Percentiles rank a stretch among this genome's conserved stretches.
Evolutionary conservation across 306 rosid species (phyloP).

Genomic region (Ormosia emarginata): DNA sequence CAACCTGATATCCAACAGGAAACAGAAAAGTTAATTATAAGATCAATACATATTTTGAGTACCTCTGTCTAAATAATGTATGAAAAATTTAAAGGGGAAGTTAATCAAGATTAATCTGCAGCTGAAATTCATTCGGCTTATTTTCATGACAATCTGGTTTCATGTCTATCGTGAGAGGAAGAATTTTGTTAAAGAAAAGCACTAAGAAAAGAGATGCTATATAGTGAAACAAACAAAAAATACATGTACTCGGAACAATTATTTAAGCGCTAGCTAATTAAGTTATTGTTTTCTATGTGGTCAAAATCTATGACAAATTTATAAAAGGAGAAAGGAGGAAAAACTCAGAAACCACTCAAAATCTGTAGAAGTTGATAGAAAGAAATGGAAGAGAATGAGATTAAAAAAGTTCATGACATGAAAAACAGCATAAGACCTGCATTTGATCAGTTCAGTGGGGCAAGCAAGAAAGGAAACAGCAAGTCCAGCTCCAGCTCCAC

Average conservation of each 20-base stretch:
- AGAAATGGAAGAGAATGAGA: neutral
- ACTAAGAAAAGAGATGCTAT: neutral
- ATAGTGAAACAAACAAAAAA: neutral
- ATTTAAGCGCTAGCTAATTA: neutral
- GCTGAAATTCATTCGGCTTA: neutral
- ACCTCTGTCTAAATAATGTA: neutral
- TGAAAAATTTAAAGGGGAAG: neutral
- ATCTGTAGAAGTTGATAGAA: neutral
- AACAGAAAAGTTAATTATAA: neutral
- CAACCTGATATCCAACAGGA: slow-evolving; percentile 49
- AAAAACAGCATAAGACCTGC: slow-evolving; percentile 60
- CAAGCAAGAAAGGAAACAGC: slow-evolving; percentile 94
- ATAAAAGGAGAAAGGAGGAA: neutral
- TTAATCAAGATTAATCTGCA: neutral
- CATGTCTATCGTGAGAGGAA: neutral
- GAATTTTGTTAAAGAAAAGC: neutral
- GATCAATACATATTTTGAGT: neutral
- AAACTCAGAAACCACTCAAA: neutral
- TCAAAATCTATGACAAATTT: neutral
- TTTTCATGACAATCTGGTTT: neutral
- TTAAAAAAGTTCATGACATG: neutral
- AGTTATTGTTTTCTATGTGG: neutral
- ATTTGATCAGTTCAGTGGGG: slow-evolving; percentile 92
- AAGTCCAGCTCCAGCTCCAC: slow-evolving; percentile 94
- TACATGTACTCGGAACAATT: neutral